A percentile compares a stretch with the other conserved stretches of the same genome.
Conservation (phyloP, 495 filamentous ascomycete species). For the Podospora comata region DNA sequence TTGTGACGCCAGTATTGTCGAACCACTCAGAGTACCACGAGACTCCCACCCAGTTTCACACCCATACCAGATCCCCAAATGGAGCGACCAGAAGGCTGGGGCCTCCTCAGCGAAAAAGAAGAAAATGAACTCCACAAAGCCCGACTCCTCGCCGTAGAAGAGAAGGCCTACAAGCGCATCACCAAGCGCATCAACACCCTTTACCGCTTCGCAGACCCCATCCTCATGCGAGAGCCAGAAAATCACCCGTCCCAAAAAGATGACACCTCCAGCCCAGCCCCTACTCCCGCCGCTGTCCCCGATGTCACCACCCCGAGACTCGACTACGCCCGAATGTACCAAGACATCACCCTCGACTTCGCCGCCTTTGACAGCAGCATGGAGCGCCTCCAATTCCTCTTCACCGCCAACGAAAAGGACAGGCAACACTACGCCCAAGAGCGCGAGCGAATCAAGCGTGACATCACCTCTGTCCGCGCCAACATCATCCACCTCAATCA, state of each 20-base stretch:
- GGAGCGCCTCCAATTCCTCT: constrained; percentile 81
- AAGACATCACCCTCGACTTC: constrained; percentile 87
- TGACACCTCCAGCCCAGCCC: constrained; percentile 21
- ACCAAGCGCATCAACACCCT: constrained; percentile 72
- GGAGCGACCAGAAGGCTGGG: constrained; percentile 27
- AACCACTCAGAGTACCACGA: neutral
- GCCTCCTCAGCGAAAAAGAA: constrained; percentile 49
- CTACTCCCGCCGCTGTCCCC: constrained; percentile 26
- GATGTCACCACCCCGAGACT: constrained; percentile 23
- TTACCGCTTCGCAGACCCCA: constrained; percentile 57
- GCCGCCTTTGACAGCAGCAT: constrained; percentile 84
- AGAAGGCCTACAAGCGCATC: constrained; percentile 88
- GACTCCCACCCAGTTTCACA: neutral
- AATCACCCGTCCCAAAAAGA: constrained; percentile 28
- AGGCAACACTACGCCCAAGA: constrained; percentile 81
- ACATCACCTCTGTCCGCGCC: constrained; percentile 72
- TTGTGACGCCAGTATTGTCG: neutral
- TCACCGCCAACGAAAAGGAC: constrained; percentile 77
- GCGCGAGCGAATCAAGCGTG: constrained; percentile 68
- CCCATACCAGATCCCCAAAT: constrained; percentile 15
- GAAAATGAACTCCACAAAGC: constrained; percentile 86
- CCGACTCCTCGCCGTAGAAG: constrained; percentile 87
- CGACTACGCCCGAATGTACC: constrained; percentile 60
- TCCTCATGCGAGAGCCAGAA: constrained; percentile 66
- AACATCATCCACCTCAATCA: constrained; percentile 67